Evolutionary conservation across 345 rosid genomes (phyloP).

Genomic region (Limnanthes douglasii): DNA sequence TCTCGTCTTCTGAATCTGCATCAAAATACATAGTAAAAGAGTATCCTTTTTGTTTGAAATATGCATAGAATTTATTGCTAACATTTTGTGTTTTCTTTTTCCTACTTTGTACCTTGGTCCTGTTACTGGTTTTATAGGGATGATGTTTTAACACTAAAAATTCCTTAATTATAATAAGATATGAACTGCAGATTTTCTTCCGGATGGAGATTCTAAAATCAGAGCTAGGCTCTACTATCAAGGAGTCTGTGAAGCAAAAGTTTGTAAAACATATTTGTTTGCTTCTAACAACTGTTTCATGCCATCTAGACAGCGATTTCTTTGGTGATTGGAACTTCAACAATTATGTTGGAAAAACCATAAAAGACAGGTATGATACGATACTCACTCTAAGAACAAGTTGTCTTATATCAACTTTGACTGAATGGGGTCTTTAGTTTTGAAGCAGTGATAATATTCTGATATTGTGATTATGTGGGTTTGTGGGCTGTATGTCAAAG

Average conservation of each 20-base stretch:
- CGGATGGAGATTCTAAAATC: slow-evolving; percentile 88
- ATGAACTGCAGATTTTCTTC: slow-evolving; percentile 79
- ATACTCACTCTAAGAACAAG: too few relatives aligned
- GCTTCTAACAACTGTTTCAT: slow-evolving; percentile 60
- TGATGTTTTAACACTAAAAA: slow-evolving; percentile 4
- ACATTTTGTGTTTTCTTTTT: not conserved
- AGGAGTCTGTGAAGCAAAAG: slow-evolving; percentile 41
- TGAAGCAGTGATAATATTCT: too few relatives aligned
- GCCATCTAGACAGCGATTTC: slow-evolving; percentile 75
- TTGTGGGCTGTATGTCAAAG: too few relatives aligned
- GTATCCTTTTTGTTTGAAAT: slow-evolving; percentile 41
- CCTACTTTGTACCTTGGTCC: not conserved
- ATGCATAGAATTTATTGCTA: not conserved
- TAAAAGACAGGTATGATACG: slow-evolving; percentile 47
- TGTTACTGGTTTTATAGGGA: slow-evolving; percentile 6
- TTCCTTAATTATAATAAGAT: slow-evolving; percentile 57
- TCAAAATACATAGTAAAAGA: slow-evolving; percentile 38
- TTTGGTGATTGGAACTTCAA: slow-evolving; percentile 93
- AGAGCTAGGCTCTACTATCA: slow-evolving; percentile 31
- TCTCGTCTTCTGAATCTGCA: slow-evolving; percentile 12
- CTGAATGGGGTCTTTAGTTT: too few relatives aligned
- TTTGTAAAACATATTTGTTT: slow-evolving; percentile 71
- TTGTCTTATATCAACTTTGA: too few relatives aligned
- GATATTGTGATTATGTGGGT: too few relatives aligned
- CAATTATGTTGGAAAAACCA: slow-evolving; percentile 56